A percentile compares a stretch with the other conserved stretches of the same genome.
Evolutionary conservation across 129 eudicot genomes (phyloP).

Genomic region (Oenanthe sinensis): DNA sequence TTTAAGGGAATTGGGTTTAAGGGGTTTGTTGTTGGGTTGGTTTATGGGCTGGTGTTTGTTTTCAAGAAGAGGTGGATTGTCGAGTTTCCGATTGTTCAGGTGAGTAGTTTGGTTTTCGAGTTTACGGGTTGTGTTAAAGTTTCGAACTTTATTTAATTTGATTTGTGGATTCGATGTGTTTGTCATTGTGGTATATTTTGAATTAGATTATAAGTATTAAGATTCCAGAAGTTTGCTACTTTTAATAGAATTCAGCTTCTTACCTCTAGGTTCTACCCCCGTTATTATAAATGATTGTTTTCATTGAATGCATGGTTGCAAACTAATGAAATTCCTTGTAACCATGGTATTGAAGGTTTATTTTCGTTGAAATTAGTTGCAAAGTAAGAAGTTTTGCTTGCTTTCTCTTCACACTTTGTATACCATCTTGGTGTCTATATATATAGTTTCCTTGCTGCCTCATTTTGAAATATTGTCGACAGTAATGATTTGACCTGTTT

Average conservation of each 20-base stretch:
- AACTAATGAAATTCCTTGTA: background rate
- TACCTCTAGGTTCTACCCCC: background rate
- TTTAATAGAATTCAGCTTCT: background rate
- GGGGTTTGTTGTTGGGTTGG: conserved; percentile 53
- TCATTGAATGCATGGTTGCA: background rate
- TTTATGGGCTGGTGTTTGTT: conserved; percentile 52
- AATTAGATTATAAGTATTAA: background rate
- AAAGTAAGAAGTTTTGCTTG: background rate
- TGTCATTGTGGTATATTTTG: background rate
- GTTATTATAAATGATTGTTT: background rate
- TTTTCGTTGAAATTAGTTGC: background rate
- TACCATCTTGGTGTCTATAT: background rate
- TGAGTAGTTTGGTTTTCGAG: conserved; percentile 4
- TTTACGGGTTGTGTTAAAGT: background rate
- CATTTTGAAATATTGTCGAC: background rate
- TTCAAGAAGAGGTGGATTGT: conserved; percentile 54
- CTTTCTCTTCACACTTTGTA: background rate
- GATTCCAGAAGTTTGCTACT: background rate
- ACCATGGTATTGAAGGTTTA: background rate
- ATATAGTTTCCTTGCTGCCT: background rate
- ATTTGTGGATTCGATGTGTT: background rate
- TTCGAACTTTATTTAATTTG: background rate
- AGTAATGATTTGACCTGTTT: background rate
- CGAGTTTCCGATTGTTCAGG: conserved; percentile 86
- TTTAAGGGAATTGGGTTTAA: conserved; percentile 35